phyloP scores from a whole-genome alignment of 371 early-diverging fungal genomes.

The Rhizopus sp. region DNA sequence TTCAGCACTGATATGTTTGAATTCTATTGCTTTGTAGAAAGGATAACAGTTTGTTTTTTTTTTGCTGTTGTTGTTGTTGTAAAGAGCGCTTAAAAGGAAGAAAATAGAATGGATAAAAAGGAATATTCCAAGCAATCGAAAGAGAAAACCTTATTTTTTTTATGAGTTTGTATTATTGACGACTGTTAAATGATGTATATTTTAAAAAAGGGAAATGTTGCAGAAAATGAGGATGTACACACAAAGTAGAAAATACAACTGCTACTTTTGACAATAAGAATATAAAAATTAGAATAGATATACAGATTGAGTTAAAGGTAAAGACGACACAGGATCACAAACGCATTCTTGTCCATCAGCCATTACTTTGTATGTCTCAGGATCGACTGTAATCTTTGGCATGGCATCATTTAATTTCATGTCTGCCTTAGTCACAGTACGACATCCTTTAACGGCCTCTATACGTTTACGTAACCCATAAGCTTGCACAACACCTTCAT shows the following conservation, averaged over 20 bases:
- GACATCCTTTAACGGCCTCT: constrained; percentile 75
- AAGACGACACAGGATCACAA: constrained; percentile 68
- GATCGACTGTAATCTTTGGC: constrained; percentile 83
- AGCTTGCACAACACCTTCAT: constrained; percentile 48
- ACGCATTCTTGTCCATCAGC: constrained; percentile 74
- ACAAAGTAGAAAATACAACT: too few relatives aligned
- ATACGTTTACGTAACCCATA: constrained; percentile 72
- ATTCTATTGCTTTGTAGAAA: too few relatives aligned
- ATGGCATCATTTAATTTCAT: constrained; percentile 81
- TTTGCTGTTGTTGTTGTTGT: too few relatives aligned
- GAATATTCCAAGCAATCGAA: too few relatives aligned
- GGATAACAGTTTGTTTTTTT: too few relatives aligned
- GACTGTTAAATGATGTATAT: too few relatives aligned
- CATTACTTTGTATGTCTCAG: constrained; percentile 86
- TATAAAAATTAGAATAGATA: constrained; percentile 66
- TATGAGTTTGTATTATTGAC: too few relatives aligned
- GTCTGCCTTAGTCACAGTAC: constrained; percentile 76
- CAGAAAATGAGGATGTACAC: background rate
- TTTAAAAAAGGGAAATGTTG: background rate
- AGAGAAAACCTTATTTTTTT: too few relatives aligned
- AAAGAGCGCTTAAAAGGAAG: too few relatives aligned
- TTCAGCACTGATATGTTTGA: too few relatives aligned
- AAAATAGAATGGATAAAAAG: too few relatives aligned
- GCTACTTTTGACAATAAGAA: background rate
- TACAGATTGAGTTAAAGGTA: constrained; percentile 77